Conservation (phyloP, 495 filamentous ascomycete species). For the Talaromyces thailandensis region DNA sequence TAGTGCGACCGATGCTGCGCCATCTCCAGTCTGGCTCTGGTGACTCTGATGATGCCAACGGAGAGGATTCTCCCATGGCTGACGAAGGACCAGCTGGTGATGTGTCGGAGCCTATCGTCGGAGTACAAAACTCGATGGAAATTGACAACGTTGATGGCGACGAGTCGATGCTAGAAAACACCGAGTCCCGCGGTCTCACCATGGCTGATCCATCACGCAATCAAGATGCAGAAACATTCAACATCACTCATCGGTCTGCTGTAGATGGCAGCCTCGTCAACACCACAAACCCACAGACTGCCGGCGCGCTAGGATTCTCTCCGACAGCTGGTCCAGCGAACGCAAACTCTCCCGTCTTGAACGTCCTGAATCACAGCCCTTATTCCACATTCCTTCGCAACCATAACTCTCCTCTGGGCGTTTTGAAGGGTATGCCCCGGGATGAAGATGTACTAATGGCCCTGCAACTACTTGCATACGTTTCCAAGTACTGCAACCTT, state of each 20-base stretch:
- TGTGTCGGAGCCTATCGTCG: slow-evolving; percentile 62
- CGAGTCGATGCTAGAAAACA: slow-evolving; percentile 67
- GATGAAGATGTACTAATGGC: slow-evolving; percentile 98
- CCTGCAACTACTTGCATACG: slow-evolving; percentile 92
- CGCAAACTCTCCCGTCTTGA: slow-evolving; percentile 62
- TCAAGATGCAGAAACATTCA: slow-evolving; percentile 82
- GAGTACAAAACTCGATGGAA: slow-evolving; percentile 69
- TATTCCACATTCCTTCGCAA: slow-evolving; percentile 72
- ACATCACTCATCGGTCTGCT: slow-evolving; percentile 84
- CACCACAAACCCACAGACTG: slow-evolving; percentile 44
- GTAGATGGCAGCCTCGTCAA: slow-evolving; percentile 86
- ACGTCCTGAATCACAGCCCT: slow-evolving; percentile 56
- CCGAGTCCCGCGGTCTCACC: slow-evolving; percentile 61
- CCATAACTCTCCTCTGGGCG: slow-evolving; percentile 55
- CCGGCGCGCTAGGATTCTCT: slow-evolving; percentile 61
- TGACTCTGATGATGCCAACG: slow-evolving; percentile 80
- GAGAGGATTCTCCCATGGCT: slow-evolving; percentile 57
- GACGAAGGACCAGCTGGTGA: slow-evolving; percentile 65
- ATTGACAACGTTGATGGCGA: slow-evolving; percentile 69
- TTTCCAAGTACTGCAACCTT: slow-evolving; percentile 97
- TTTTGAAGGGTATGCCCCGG: slow-evolving; percentile 80
- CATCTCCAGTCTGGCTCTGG: slow-evolving; percentile 81
- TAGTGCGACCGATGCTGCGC: slow-evolving; percentile 67
- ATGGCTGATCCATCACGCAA: slow-evolving; percentile 73
- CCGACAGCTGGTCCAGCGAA: slow-evolving; percentile 64